These are phyloP conservation scores for Acrocalymma vagum DNA, from an alignment of 2,329 filamentous ascomycete species.

Conservation along the genomic window DNA sequence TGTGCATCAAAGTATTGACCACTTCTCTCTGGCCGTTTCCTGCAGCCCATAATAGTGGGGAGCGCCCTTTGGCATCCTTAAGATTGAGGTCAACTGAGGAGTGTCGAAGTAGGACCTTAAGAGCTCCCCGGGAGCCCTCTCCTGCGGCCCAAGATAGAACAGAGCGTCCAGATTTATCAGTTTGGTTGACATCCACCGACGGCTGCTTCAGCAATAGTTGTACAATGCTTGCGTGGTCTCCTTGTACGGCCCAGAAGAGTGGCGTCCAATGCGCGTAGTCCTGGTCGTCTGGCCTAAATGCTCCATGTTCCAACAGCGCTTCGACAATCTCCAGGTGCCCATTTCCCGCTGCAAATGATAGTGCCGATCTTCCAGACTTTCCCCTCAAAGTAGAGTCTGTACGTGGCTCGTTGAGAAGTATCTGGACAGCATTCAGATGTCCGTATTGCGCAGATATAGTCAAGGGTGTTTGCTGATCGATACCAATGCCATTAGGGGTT, in stretches of 20 bases:
- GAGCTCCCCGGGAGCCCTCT: slow-evolving; percentile 30
- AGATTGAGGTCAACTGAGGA: slow-evolving; percentile 34
- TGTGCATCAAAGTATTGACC: slow-evolving; percentile 31
- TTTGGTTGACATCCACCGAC: slow-evolving; percentile 38
- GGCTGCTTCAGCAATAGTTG: slow-evolving; percentile 26
- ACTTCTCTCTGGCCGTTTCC: slow-evolving; percentile 33
- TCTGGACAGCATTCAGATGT: slow-evolving; percentile 31
- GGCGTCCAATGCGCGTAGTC: slow-evolving; percentile 40
- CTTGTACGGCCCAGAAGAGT: slow-evolving; percentile 40
- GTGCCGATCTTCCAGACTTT: slow-evolving; percentile 34
- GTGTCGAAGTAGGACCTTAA: slow-evolving; percentile 32
- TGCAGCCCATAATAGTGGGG: slow-evolving; percentile 43
- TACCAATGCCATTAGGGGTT: slow-evolving; percentile 14
- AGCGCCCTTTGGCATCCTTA: slow-evolving; percentile 36
- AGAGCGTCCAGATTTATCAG: slow-evolving; percentile 41
- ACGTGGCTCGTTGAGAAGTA: slow-evolving; percentile 32
- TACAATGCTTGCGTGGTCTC: slow-evolving; percentile 32
- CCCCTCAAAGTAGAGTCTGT: slow-evolving; percentile 28
- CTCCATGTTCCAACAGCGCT: slow-evolving; percentile 24
- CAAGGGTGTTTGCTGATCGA: slow-evolving; percentile 36
- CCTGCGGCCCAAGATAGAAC: slow-evolving; percentile 47
- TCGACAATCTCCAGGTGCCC: slow-evolving; percentile 41
- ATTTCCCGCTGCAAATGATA: slow-evolving; percentile 45
- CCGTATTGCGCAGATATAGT: slow-evolving; percentile 38
- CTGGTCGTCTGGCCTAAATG: slow-evolving; percentile 25